Base-by-base conservation (phyloP, 192 early-diverging fungal species). In the Podila clonocystis region DNA sequence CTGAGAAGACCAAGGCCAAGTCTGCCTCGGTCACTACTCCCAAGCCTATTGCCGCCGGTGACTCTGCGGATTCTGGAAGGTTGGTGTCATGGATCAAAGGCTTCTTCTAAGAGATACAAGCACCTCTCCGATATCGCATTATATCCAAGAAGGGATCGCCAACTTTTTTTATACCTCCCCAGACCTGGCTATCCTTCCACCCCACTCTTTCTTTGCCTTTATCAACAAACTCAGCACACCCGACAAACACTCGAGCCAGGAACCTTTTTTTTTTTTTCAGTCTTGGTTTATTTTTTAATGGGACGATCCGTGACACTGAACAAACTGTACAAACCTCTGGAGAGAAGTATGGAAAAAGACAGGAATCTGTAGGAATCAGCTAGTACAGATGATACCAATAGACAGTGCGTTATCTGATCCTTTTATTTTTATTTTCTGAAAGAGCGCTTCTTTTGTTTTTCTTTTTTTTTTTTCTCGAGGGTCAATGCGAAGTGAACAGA, bases 61-160 rank as follows among this genome's bases (percentile, higher is more conserved):
- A 50, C 11, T 65, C 36, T 41, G 50, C 64, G 31, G 77, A 80
- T 20, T 73, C 77, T 73, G 77, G 77, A 80, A 80, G 77, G 77
- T 80, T 72, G 64, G 77, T 80, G 63, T 80, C 77, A 58, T 80
- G 77, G 77, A 68, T 80, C 59, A 80, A 80, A 65, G 63, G 77
- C 60, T 80, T 63, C 38, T 80, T 80, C 38, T 80, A 73, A 64
- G 26, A 48, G 30, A 15, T n/a, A 20, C 63, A 50, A 6, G 36
- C 13, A 28, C 19, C 45, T 29, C 17, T 49, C 36, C 48, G 26
- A 49, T 24, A 9, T 55, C 52, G 8, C 52, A n/a, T 55, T 5
- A n/a, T 17, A 45, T 8, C 41, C 41, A 15, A 3, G 41, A 45
- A 45, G 41, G 36, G 41, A 3, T 12, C 41, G 12, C 15, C 41